These are phyloP conservation scores for Saccharomyces hybrid DNA, from an alignment of 1,139 yeast species.

Conservation along the genomic window DNA sequence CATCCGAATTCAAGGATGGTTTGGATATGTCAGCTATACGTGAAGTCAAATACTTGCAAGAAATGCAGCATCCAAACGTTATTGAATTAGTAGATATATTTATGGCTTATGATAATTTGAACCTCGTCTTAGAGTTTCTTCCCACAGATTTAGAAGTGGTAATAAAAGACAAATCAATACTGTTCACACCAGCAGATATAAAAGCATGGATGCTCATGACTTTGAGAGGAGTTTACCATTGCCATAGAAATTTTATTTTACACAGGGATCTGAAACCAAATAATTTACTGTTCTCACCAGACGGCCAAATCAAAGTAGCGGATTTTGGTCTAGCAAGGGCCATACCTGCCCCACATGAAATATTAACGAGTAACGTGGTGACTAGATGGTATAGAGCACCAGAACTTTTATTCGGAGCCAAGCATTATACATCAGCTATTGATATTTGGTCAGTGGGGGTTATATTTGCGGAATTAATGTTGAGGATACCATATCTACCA, in stretches of 20 bases:
- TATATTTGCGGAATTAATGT: constrained; percentile 93
- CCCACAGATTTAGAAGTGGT: constrained; percentile 89
- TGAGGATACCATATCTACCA: constrained; percentile 89
- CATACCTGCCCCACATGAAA: constrained; percentile 70
- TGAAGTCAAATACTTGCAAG: constrained; percentile 90
- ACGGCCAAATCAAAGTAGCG: constrained; percentile 83
- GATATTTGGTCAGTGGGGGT: constrained; percentile 95
- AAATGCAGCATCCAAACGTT: constrained; percentile 71
- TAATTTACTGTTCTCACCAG: constrained; percentile 73
- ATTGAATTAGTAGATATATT: constrained; percentile 85
- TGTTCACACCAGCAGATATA: constrained; percentile 81
- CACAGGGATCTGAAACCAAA: constrained; percentile 88
- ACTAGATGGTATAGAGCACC: constrained; percentile 98
- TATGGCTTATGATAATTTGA: constrained; percentile 61
- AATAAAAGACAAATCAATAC: constrained; percentile 68
- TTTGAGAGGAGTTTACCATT: constrained; percentile 86
- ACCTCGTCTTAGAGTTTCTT: constrained; percentile 80
- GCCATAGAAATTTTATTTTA: constrained; percentile 81
- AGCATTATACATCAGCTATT: constrained; percentile 79
- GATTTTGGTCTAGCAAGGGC: constrained; percentile 95
- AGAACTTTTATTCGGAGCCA: constrained; percentile 80
- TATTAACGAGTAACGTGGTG: constrained; percentile 85
- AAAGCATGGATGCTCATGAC: constrained; percentile 95
- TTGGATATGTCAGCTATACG: constrained; percentile 95
- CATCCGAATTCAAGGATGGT: constrained; percentile 92